Base-by-base conservation (phyloP, 345 rosid species). In the Streptanthus diversifolius region DNA sequence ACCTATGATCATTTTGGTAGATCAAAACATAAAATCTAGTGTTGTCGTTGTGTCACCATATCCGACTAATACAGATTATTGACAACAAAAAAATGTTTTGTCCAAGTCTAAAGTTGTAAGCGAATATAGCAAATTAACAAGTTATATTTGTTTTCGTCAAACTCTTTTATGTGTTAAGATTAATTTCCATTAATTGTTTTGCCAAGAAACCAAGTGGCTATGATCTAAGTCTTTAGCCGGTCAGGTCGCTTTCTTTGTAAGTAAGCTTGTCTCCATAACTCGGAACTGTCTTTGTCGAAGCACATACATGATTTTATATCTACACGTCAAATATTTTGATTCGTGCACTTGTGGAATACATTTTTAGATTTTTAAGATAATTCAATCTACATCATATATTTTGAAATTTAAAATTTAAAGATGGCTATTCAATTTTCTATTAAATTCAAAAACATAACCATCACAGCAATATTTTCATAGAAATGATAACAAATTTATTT, bases 251-350 rank as follows among this genome's bases (percentile, higher is more conserved):
- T 21, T 73, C 72, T 65, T 45, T 73, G 35, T 30, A 56, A 47
- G 60, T 73, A 53, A 47, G 60, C 22, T 44, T 66, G 72, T 73
- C 66, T 73, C 72, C 66, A 19, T 44, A 65, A 73, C 17, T 73
- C 59, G 58, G 66, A 45, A 65, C 33, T 45, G 66, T 73, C 77
- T 73, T 57, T 73, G 5, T 73, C 77, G 29, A 73, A 22, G 14
- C 72, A 66, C 52, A 36, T 66, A 17, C 77, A 35, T 47, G 33
- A 19, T 73, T 73, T 66, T 36, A 27, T 66, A 36, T 66, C 77
- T 57, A 73, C 77, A 73, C 72, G 72, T 66, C 77, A 73, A 45
- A 36, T 66, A 56, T 48, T 30, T 73, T 47, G 66, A 56, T 66
- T 73, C 44, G 43, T 66, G 25, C 35, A 57, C 41, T 65, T 56